Evolutionary conservation across 768 basidiomycete species (phyloP).

Genomic region (Russula sp.): DNA sequence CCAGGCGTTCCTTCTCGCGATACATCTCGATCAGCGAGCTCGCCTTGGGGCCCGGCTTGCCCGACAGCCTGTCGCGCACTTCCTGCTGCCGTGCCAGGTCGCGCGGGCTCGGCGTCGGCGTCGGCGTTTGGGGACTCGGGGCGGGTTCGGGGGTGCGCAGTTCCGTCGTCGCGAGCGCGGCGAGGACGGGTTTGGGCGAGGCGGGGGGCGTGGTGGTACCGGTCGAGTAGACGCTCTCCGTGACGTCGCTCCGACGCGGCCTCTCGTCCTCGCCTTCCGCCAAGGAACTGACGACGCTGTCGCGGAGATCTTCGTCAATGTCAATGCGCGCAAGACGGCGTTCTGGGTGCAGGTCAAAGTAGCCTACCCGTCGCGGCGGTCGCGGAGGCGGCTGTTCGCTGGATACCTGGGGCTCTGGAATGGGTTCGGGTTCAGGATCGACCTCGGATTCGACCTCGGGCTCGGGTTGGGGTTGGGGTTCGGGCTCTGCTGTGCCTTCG

Average conservation of each 20-base stretch:
- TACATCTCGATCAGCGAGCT: constrained; percentile 84
- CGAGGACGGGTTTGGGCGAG: neutral
- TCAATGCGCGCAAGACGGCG: constrained; percentile 37
- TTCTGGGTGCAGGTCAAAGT: constrained; percentile 78
- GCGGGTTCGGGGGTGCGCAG: neutral
- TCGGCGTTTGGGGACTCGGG: neutral
- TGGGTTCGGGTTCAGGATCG: neutral
- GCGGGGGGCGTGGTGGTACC: neutral
- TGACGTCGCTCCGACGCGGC: constrained; percentile 12
- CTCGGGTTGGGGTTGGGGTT: neutral
- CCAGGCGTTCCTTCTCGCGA: constrained; percentile 53
- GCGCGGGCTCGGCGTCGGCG: neutral
- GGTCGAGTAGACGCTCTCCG: constrained; percentile 15
- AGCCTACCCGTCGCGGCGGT: constrained; percentile 42
- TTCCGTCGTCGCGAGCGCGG: neutral
- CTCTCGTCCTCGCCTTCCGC: constrained; percentile 28
- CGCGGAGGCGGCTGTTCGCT: constrained; percentile 6
- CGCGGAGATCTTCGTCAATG: neutral
- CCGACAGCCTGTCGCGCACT: constrained; percentile 9
- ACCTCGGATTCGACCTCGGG: no score
- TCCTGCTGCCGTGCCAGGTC: constrained; percentile 15
- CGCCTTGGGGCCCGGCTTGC: constrained; percentile 46
- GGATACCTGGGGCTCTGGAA: constrained; percentile 15
- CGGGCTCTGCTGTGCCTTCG: constrained; percentile 3
- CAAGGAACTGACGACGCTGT: constrained; percentile 13